Evolutionary conservation across 768 basidiomycete species (phyloP).

Genomic region (Amanita phalloides): DNA sequence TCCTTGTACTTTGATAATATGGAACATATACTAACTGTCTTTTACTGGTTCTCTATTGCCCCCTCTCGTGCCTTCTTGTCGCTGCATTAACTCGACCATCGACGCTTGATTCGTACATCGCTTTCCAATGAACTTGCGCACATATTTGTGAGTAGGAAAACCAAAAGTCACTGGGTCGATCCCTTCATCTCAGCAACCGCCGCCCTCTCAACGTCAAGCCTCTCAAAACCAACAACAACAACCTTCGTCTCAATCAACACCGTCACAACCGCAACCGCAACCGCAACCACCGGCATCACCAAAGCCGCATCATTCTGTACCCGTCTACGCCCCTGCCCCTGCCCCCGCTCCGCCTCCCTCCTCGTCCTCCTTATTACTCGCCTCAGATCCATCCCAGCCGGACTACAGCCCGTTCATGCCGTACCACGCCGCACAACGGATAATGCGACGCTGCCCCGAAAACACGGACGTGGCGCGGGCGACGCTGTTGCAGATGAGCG

Average conservation of each 20-base stretch:
- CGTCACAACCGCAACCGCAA: background rate
- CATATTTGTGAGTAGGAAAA: background rate
- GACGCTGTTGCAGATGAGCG: constrained; percentile 69
- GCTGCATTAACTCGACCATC: background rate
- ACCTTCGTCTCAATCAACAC: background rate
- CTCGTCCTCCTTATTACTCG: background rate
- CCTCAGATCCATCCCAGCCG: background rate
- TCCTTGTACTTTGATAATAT: background rate
- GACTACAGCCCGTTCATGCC: constrained; percentile 44
- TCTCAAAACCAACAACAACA: background rate
- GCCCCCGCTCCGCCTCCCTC: background rate
- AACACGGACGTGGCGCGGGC: constrained; percentile 56
- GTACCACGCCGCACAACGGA: constrained; percentile 42
- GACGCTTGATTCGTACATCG: background rate
- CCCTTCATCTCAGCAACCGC: too few relatives aligned
- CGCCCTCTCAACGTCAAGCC: background rate
- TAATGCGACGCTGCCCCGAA: constrained; percentile 15
- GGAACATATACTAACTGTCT: background rate
- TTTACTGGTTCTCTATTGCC: background rate
- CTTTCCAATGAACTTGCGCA: background rate
- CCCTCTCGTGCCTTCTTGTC: background rate
- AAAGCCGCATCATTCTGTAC: background rate
- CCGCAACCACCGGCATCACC: background rate
- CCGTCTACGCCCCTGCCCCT: background rate
- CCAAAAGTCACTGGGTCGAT: background rate